A percentile compares a stretch with the other conserved stretches of the same genome.
Conservation (phyloP, 2,329 filamentous ascomycete genomes). For the Penicillium sp. region DNA sequence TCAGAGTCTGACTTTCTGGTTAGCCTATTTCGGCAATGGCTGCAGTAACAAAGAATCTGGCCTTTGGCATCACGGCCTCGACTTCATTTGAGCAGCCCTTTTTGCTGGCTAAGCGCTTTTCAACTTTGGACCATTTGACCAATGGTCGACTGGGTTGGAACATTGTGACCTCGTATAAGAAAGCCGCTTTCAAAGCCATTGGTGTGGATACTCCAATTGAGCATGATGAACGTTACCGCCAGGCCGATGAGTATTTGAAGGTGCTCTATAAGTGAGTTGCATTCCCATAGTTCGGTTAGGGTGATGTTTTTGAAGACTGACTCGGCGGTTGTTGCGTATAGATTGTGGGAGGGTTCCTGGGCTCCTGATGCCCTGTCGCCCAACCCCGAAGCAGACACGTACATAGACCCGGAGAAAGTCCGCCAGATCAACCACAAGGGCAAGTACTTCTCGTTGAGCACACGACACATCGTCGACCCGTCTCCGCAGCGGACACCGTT, state of each 20-base stretch:
- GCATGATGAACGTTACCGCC: conserved; percentile 60
- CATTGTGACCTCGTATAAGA: conserved; percentile 64
- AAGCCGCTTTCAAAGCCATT: conserved; percentile 62
- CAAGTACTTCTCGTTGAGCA: conserved; percentile 51
- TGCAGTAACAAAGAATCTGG: conserved; percentile 62
- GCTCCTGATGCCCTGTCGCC: conserved; percentile 56
- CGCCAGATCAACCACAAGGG: conserved; percentile 61
- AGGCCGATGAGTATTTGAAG: conserved; percentile 61
- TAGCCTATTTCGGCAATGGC: conserved; percentile 65
- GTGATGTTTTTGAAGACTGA: not conserved
- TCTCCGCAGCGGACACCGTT: conserved; percentile 58
- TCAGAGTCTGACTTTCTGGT: not conserved
- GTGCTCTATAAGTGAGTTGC: conserved; percentile 59
- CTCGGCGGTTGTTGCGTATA: conserved; percentile 18
- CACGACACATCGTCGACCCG: conserved; percentile 52
- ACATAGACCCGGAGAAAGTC: conserved; percentile 59
- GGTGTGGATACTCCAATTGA: conserved; percentile 57
- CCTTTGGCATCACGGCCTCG: conserved; percentile 62
- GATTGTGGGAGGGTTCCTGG: conserved; percentile 57
- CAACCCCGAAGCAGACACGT: conserved; percentile 54
- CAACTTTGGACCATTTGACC: conserved; percentile 62
- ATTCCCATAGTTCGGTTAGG: not conserved
- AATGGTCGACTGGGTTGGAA: conserved; percentile 64
- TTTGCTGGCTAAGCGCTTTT: conserved; percentile 61
- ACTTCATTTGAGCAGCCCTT: conserved; percentile 64